Evolutionary conservation across 106 monocot species (phyloP), one percentile per base, ranked within the genome.

Genomic region (Platanthera guangdongensis): DNA sequence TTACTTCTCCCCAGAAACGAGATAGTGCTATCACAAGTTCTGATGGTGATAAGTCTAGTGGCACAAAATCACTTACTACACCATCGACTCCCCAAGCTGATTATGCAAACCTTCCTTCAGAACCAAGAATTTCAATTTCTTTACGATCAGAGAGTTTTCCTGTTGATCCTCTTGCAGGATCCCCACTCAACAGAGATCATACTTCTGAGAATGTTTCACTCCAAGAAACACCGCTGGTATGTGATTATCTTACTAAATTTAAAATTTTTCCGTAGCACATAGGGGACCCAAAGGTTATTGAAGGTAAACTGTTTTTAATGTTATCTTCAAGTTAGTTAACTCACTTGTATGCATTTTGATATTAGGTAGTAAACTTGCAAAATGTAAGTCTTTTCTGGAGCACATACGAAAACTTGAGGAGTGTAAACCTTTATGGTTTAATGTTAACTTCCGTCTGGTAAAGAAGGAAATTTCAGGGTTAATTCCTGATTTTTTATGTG

Each of bases 21-120:
- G 96, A 96, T 50, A 83, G 80, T 84, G 81, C 84, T 47, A 25
- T 57, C n/a, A 78, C 89, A 73, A 86, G 84, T 78, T 89, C 91
- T 70, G 96, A 93, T 77, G 90, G 93, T 59, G 89, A 91, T 49
- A 96, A 93, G 80, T 89, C 93, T 51, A 91, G 90, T 80, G 87
- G 62, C 7, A 91, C 87, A 8, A 96, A 96, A 81, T 96, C 93
- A 71, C 80, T 86, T 77, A 89, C 91, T 64, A 73, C 92, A 76
- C 86, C 87, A 83, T 93, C 87, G 60, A 93, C 88, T 72, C 90
- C 87, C 82, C 87, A 87, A 79, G 84, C 84, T 39, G 90, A 93
- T 71, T 86, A 82, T 51, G 47, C 81, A 48, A 86, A 86, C 72
- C 78, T 81, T 77, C 88, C 68, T 80, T 22, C 69, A 72, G 93